Evolutionary conservation across 768 basidiomycete genomes (phyloP).

Genomic region (Trametes maxima): DNA sequence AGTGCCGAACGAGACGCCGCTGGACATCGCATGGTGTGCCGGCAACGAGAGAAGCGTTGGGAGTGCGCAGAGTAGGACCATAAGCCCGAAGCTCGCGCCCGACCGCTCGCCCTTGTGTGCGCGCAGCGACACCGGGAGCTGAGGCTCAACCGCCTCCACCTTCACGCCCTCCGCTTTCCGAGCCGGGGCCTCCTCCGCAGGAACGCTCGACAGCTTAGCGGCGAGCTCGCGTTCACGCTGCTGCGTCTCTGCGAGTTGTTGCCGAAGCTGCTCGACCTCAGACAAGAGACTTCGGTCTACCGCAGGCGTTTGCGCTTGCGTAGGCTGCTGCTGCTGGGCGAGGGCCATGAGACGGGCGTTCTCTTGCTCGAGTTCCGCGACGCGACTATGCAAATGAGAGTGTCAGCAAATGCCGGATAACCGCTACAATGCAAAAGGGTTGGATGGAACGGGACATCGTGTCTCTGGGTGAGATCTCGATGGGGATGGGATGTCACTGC

Average conservation of each 20-base stretch:
- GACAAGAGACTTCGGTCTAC: slow-evolving; percentile 47
- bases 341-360: slow-evolving; percentile 71
- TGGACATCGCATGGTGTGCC: slow-evolving; percentile 51
- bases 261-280: slow-evolving; percentile 67
- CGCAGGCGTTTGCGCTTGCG: slow-evolving; percentile 7
- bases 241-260: slow-evolving; percentile 63
- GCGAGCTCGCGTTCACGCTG: slow-evolving; percentile 69
- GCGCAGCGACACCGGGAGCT: slow-evolving; percentile 43
- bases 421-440: no score
- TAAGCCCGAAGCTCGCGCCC: slow-evolving; percentile 67
- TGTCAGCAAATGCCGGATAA: not conserved
- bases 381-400: slow-evolving; percentile 54
- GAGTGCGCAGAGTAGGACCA: slow-evolving; percentile 79
- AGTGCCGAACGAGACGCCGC: slow-evolving; percentile 50
- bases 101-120: slow-evolving; percentile 56
- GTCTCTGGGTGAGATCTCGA: not conserved
- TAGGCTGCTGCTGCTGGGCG: slow-evolving; percentile 42
- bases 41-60: slow-evolving; percentile 74
- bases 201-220: slow-evolving; percentile 54
- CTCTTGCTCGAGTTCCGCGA: slow-evolving; percentile 83
- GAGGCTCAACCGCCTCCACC: slow-evolving; percentile 58
- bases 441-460: not conserved
- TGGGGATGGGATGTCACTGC: slow-evolving; percentile 6
- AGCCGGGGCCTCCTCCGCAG: slow-evolving; percentile 32
- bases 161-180: slow-evolving; percentile 43